These are phyloP conservation scores for Fusarium ambrosium DNA, from an alignment of 2,329 filamentous ascomycete genomes.

Conservation along the genomic window DNA sequence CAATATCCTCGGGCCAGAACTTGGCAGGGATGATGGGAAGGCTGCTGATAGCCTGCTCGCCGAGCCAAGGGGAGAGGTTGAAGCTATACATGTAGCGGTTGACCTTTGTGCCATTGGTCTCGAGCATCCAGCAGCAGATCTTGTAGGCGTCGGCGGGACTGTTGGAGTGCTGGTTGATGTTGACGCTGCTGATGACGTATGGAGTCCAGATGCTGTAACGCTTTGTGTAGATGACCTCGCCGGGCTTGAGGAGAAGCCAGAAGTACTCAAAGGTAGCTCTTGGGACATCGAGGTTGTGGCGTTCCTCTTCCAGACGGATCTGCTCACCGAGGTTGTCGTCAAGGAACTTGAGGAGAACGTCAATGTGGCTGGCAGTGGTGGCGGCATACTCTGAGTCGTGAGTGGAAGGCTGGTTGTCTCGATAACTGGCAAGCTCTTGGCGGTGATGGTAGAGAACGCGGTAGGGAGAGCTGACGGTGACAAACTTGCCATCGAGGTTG, in stretches of 20 bases:
- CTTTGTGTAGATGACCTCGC: conserved; percentile 59
- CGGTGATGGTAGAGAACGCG: conserved; percentile 62
- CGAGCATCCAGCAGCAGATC: conserved; percentile 60
- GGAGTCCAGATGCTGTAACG: conserved; percentile 57
- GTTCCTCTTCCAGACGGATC: conserved; percentile 57
- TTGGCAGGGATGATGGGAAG: conserved; percentile 58
- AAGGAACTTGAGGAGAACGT: conserved; percentile 60
- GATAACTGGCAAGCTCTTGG: conserved; percentile 58
- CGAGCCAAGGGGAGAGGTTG: conserved; percentile 55
- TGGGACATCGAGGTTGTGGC: conserved; percentile 54
- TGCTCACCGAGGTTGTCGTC: conserved; percentile 54
- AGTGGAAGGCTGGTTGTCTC: conserved; percentile 54
- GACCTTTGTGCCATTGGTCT: conserved; percentile 52
- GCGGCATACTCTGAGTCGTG: conserved; percentile 58
- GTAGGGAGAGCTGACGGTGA: conserved; percentile 61
- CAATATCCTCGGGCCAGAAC: conserved; percentile 57
- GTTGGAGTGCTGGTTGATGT: conserved; percentile 19
- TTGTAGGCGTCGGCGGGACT: conserved; percentile 38
- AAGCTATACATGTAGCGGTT: conserved; percentile 55
- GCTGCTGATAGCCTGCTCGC: conserved; percentile 59
- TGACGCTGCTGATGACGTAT: conserved; percentile 56
- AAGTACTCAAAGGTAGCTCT: conserved; percentile 61
- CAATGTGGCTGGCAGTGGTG: conserved; percentile 60
- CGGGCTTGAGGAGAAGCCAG: conserved; percentile 63
- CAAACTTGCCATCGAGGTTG: conserved; percentile 52